Conservation (phyloP, 805 yeast species). For the Metschnikowia dekortorum region DNA sequence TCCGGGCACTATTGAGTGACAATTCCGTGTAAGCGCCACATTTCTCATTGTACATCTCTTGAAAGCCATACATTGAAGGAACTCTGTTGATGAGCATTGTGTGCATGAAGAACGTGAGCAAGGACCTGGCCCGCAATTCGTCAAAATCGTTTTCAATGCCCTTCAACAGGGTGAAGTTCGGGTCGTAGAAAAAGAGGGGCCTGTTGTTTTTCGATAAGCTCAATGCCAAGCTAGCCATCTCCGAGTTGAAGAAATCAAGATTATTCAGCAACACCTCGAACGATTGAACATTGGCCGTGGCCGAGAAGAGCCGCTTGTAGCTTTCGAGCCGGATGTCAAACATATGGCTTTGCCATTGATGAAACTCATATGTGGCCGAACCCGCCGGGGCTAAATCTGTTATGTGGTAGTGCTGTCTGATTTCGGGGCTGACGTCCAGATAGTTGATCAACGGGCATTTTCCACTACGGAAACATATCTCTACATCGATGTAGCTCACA, state of each 20-base stretch:
- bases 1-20: slow-evolving; percentile 33
- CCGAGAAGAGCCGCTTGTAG: slow-evolving; percentile 30
- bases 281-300: slow-evolving; percentile 20
- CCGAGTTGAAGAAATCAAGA: slow-evolving; percentile 25
- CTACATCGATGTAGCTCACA: slow-evolving; percentile 44
- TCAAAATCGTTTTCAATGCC: slow-evolving; percentile 1
- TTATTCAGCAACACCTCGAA: slow-evolving; percentile 18
- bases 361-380: background rate
- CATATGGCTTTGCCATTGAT: slow-evolving; percentile 5
- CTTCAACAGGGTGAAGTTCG: slow-evolving; percentile 5
- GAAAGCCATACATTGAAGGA: slow-evolving; percentile 19
- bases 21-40: slow-evolving; percentile 22
- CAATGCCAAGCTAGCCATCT: slow-evolving; percentile 25
- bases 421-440: slow-evolving; percentile 25
- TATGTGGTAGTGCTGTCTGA: background rate
- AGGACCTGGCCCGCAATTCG: slow-evolving; percentile 18
- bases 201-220: slow-evolving; percentile 17
- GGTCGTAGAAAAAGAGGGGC: slow-evolving; percentile 11
- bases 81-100: slow-evolving; percentile 35
- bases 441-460: slow-evolving; percentile 44
- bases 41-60: slow-evolving; percentile 15
- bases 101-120: slow-evolving; percentile 30
- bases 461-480: slow-evolving; percentile 42
- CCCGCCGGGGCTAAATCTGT: background rate
- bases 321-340: slow-evolving; percentile 24